Evolutionary conservation across 208 protist species (phyloP), one percentile per base, ranked within the genome.

Genomic region (Strigomonas galati): DNA sequence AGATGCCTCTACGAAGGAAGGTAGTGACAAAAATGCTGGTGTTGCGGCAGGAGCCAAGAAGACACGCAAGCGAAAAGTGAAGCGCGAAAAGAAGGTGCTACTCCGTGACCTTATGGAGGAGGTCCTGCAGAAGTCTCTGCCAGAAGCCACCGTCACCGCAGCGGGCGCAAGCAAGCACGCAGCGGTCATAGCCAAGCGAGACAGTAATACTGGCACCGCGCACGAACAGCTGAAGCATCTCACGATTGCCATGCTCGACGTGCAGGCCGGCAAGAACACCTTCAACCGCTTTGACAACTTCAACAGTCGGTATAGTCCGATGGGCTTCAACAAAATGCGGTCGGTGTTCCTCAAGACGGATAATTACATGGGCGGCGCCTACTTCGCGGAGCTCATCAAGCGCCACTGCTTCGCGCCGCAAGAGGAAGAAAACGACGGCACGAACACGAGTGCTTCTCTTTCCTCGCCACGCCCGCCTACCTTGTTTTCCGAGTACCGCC

Each of bases 271-370:
- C 53, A 88, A 84, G 61, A 62, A 64, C 61, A 92, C 85, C 4
- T 91, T 76, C 98, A 89, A 96, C 59, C 84, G 88, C 31, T 96
- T 96, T 65, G 87, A 96, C 64, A 65, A 87, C 56, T 96, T 96
- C 77, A 93, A 96, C 74, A 79, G 72, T 67, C 85, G 88, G 48
- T 93, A 86, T 74, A 94, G 74, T 30, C 85, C 89, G 10, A 82
- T 92, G 72, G 77, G 89, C 40, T 69, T 86, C 37, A 59, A 80
- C 32, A 65, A 68, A 24, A 72, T 92, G 21, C 87, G 85, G 65
- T 89, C 81, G 0, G 58, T 96, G 9, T 89, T 93, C 52, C 78
- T 93, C 9, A 91, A 94, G 69, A 92, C 84, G 23, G 82, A 92
- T 37, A 95, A 95, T 62, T 89, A 87, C 75, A 95, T 97, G 84